Evolutionary conservation across 257 asterid genomes (phyloP).

Genomic region (Rhazya stricta): DNA sequence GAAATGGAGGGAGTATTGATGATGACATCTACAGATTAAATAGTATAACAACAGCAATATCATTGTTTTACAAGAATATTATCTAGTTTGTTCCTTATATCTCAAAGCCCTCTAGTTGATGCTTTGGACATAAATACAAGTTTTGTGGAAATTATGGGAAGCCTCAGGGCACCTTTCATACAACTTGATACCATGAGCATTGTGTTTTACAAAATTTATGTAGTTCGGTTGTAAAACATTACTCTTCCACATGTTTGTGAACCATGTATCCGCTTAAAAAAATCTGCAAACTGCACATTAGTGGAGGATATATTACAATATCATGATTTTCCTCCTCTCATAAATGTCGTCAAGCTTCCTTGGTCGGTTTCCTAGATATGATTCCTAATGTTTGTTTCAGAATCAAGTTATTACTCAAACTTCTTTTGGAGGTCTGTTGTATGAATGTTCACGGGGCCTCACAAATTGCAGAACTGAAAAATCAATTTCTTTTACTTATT

Average conservation of each 20-base stretch:
- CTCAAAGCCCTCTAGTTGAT: too few species aligned
- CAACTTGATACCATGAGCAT: not conserved
- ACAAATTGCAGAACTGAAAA: not conserved
- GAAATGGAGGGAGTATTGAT: too few species aligned
- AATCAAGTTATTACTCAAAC: not conserved
- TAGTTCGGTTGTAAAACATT: not conserved
- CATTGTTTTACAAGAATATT: too few species aligned
- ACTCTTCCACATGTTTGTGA: not conserved
- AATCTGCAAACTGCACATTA: not conserved
- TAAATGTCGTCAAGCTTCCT: not conserved
- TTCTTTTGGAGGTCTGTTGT: not conserved
- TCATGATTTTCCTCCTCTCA: not conserved
- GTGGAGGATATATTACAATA: not conserved
- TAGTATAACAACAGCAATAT: too few species aligned
- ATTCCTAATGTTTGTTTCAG: not conserved
- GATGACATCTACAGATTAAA: not conserved
- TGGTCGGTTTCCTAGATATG: not conserved
- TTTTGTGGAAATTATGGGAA: not conserved
- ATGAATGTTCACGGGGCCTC: not conserved
- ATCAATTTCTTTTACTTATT: not conserved
- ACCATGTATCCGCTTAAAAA: not conserved
- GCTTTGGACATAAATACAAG: too few species aligned
- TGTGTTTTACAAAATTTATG: not conserved
- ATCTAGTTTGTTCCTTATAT: too few species aligned
- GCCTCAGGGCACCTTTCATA: not conserved